Base-by-base conservation (phyloP, 768 basidiomycete genomes). In the Tylopilus subfusipes region DNA sequence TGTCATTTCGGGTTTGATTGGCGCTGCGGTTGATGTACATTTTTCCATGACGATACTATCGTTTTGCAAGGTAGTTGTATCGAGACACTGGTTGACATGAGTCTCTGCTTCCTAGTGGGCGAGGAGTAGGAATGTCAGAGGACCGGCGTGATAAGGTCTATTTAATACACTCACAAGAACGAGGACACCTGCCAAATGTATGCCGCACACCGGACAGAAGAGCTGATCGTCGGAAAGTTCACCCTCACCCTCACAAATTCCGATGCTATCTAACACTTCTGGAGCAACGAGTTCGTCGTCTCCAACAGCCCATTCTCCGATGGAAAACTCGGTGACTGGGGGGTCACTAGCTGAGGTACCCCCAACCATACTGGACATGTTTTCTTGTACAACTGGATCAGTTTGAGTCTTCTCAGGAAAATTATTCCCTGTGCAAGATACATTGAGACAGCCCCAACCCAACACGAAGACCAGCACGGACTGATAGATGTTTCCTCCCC, bases 261-360 rank as follows among this genome's bases (percentile, higher is more conserved):
- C 60, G 9, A 22, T 2, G 9, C 4, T 61, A 19, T 70, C 71
- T 13, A 63, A 63, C 11, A 58, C 62, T 14, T 72, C 70, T 51
- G 72, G 63, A 19, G 68, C 60, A 53, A 67, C 69, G 8, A 78
- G 67, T 67, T 86, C 91, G 58, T 93, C 91, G 60, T 92, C 90
- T 12, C 82, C 88, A 62, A 74, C 83, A 40, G 75, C 81, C 89
- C 90, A 91, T 8, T 83, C 82, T 30, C 79, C 78, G 18, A 73
- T 74, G 24, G 65, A 36, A 52, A 69, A 68, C 13, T 53, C 61
- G 18, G 10, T 10, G 10, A 40, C 27, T 21, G n/a, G 5, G 7
- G 40, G 14, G 7, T 42, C 47, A 21, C 34, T 22, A 18, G 4
- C 24, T 18, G 42, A 43, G 27, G 30, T 19, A 10, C 24, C 33